Percentiles rank a stretch among this genome's conserved stretches.
These are phyloP conservation scores for Penicillium sumatraense DNA, from an alignment of 2,329 filamentous ascomycete genomes.

Conservation along the genomic window DNA sequence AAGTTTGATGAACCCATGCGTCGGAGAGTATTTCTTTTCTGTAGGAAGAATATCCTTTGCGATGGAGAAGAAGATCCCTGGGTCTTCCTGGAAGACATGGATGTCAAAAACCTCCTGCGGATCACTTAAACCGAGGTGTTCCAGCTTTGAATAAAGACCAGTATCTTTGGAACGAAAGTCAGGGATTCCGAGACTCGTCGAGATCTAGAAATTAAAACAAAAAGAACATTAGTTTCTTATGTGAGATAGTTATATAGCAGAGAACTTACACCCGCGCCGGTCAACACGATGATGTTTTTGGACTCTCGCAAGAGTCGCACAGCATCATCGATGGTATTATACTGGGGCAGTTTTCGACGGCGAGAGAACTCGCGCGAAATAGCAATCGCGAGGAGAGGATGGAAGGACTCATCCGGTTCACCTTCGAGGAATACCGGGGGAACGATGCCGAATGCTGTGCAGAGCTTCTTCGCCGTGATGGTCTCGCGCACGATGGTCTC, in stretches of 20 bases:
- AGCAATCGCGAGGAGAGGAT: slow-evolving; percentile 73
- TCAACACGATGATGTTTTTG: slow-evolving; percentile 89
- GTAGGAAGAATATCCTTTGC: slow-evolving; percentile 88
- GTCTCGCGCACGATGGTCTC: slow-evolving; percentile 70
- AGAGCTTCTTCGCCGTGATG: slow-evolving; percentile 79
- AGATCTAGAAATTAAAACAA: slow-evolving; percentile 62
- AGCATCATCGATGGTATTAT: slow-evolving; percentile 88
- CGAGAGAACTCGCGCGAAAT: slow-evolving; percentile 81
- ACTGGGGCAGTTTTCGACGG: slow-evolving; percentile 75
- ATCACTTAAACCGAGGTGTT: slow-evolving; percentile 75
- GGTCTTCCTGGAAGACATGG: slow-evolving; percentile 80
- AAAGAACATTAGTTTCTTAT: background rate
- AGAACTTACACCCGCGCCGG: slow-evolving; percentile 73
- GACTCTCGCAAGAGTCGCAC: slow-evolving; percentile 74
- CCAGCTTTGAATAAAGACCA: slow-evolving; percentile 85
- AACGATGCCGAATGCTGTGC: slow-evolving; percentile 81
- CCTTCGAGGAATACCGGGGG: slow-evolving; percentile 76
- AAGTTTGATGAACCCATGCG: slow-evolving; percentile 89
- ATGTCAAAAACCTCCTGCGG: slow-evolving; percentile 98
- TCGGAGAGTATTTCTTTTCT: slow-evolving; percentile 81
- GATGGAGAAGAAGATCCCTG: slow-evolving; percentile 86
- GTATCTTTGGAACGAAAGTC: slow-evolving; percentile 95
- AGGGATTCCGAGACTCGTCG: slow-evolving; percentile 92
- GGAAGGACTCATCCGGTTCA: slow-evolving; percentile 73
- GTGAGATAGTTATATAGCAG: background rate